Evolutionary conservation across 257 asterid genomes (phyloP).

Genomic region (Striga asiatica): DNA sequence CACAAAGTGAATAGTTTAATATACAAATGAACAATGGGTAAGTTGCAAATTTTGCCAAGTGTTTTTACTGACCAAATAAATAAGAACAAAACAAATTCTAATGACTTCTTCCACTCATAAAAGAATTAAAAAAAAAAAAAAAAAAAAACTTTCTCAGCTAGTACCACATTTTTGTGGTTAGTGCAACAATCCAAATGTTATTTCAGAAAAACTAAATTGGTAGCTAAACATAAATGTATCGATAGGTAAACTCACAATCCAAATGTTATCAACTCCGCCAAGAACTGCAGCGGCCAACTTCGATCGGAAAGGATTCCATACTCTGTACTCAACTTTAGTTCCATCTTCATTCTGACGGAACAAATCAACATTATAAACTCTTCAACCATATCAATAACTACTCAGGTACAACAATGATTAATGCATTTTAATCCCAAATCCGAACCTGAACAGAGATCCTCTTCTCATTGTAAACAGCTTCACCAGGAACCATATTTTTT

Average conservation of each 20-base stretch:
- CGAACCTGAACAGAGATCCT: constrained; percentile 75
- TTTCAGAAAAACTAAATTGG: no score
- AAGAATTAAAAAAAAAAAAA: no score
- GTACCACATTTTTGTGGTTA: no score
- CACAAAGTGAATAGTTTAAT: no score
- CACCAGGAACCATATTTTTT: constrained; percentile 82
- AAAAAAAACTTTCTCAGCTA: no score
- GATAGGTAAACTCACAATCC: constrained; percentile 62
- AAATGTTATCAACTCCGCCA: constrained; percentile 85
- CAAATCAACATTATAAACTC: background rate
- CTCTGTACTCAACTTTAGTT: constrained; percentile 73
- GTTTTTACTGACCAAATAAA: no score
- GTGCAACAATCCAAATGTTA: no score
- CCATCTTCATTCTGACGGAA: constrained; percentile 74
- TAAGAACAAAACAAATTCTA: no score
- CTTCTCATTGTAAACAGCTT: constrained; percentile 91
- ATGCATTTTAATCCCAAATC: background rate
- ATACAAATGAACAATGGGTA: no score
- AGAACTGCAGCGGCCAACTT: constrained; percentile 93
- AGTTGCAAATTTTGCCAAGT: no score
- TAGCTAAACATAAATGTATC: no score
- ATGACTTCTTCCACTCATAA: no score
- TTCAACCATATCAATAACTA: background rate
- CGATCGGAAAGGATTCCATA: constrained; percentile 97
- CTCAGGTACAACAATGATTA: background rate